These are phyloP conservation scores for Colletotrichum orchidophilum DNA, from an alignment of 2,329 filamentous ascomycete genomes.

Conservation along the genomic window DNA sequence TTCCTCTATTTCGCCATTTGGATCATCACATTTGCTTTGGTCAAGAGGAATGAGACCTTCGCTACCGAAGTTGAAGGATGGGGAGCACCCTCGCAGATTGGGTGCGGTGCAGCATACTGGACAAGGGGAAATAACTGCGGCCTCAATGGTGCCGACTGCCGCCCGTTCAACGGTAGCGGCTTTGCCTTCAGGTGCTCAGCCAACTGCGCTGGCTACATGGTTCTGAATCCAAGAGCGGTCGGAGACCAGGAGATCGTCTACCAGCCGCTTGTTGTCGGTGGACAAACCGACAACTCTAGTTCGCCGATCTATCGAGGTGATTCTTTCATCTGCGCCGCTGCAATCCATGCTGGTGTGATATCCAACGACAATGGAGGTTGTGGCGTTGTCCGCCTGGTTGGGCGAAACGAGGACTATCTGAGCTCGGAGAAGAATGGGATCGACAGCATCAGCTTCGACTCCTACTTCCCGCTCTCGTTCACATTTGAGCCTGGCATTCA, in stretches of 20 bases:
- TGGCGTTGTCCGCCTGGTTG: slow-evolving; percentile 80
- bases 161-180: slow-evolving; percentile 76
- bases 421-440: slow-evolving; percentile 78
- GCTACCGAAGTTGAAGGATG: slow-evolving; percentile 72
- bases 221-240: slow-evolving; percentile 79
- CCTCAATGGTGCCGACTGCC: slow-evolving; percentile 77
- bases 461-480: slow-evolving; percentile 89
- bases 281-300: slow-evolving; percentile 57
- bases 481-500: slow-evolving; percentile 74
- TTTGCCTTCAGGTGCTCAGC: slow-evolving; percentile 81
- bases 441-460: slow-evolving; percentile 80
- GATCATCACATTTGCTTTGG: slow-evolving; percentile 74
- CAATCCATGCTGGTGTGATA: slow-evolving; percentile 85
- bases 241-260: slow-evolving; percentile 75
- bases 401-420: slow-evolving; percentile 71
- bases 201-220: slow-evolving; percentile 71
- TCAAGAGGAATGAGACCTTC: slow-evolving; percentile 70
- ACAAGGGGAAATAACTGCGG: slow-evolving; percentile 76
- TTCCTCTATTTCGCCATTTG: slow-evolving; percentile 71
- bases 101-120: slow-evolving; percentile 78
- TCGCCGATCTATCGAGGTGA: slow-evolving; percentile 82
- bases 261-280: slow-evolving; percentile 73
- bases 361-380: slow-evolving; percentile 79
- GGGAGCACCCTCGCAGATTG: slow-evolving; percentile 71
- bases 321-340: slow-evolving; percentile 86